Evolutionary conservation across 202 grass and related monocot species (phyloP).

Genomic region (Brachypodium distachyon): DNA sequence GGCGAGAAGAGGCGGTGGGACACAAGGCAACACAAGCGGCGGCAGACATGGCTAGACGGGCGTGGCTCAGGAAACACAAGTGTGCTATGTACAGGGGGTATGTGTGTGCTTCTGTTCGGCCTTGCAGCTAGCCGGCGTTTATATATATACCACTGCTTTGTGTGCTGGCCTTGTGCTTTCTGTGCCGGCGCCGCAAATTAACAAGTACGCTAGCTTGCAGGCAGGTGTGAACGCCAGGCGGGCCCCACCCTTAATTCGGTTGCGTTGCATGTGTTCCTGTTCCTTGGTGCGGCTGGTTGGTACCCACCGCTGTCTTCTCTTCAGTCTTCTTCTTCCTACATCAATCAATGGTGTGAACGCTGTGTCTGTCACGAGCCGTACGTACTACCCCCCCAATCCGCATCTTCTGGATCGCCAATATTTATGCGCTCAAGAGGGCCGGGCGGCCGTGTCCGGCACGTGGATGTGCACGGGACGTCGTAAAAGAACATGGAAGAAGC

Average conservation of each 20-base stretch:
- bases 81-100: too few relatives aligned
- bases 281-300: neutral
- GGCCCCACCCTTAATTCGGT: neutral
- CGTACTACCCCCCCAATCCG: too few relatives aligned
- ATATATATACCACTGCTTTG: neutral
- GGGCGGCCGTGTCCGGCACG: too few relatives aligned
- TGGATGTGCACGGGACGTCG: too few relatives aligned
- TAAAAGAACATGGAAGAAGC: too few relatives aligned
- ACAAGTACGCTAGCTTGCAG: too few relatives aligned
- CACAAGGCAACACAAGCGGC: constrained; percentile 4
- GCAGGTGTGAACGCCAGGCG: constrained; percentile 7
- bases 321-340: neutral
- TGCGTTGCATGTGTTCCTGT: neutral
- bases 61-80: too few relatives aligned
- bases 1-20: neutral
- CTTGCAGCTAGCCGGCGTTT: neutral
- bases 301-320: neutral
- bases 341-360: constrained; percentile 19
- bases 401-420: too few relatives aligned
- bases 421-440: too few relatives aligned
- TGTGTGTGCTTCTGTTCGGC: neutral
- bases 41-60: constrained; percentile 13
- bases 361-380: neutral
- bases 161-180: too few relatives aligned
- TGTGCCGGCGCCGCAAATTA: too few relatives aligned